phyloP scores from a whole-genome alignment of 2,329 filamentous ascomycete genomes.

The Ophiostoma sp. region DNA sequence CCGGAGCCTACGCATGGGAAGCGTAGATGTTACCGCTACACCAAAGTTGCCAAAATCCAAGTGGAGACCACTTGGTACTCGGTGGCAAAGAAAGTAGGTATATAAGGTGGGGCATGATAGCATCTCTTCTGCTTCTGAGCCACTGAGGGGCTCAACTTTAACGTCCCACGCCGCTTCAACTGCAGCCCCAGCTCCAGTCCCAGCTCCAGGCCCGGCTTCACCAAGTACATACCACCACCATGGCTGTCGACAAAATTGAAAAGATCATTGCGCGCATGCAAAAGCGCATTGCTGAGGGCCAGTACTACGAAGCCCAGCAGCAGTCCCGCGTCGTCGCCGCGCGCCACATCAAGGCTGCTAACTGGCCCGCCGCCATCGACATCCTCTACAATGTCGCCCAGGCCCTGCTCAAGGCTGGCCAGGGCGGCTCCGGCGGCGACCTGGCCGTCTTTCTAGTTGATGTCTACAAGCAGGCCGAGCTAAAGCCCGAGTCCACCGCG shows the following conservation, averaged over 20 bases:
- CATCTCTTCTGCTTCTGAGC: neutral
- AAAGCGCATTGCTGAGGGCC: constrained; percentile 54
- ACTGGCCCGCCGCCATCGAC: constrained; percentile 80
- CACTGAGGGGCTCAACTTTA: neutral
- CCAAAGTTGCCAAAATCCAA: constrained; percentile 28
- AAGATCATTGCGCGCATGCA: constrained; percentile 64
- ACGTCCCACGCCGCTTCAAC: no score
- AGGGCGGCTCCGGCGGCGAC: constrained; percentile 89
- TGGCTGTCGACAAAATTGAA: constrained; percentile 45
- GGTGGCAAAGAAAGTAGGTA: neutral
- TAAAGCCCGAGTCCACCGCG: constrained; percentile 67
- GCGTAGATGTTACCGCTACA: constrained; percentile 33
- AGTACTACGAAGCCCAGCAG: constrained; percentile 97
- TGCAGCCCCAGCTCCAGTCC: no score
- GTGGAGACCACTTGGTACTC: neutral
- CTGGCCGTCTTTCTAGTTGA: constrained; percentile 82
- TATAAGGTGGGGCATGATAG: neutral
- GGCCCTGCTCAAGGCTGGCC: constrained; percentile 82
- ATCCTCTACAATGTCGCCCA: constrained; percentile 80
- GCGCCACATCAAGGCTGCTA: constrained; percentile 82
- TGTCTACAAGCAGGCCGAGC: constrained; percentile 80
- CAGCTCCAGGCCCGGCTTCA: no score
- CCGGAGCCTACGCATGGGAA: constrained; percentile 33
- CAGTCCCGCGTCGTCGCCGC: constrained; percentile 93
- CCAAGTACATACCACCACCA: constrained; percentile 24